Evolutionary conservation across 805 yeast species (phyloP), one percentile per base, ranked within the genome.

Genomic region (Kazachstania psychrophila): DNA sequence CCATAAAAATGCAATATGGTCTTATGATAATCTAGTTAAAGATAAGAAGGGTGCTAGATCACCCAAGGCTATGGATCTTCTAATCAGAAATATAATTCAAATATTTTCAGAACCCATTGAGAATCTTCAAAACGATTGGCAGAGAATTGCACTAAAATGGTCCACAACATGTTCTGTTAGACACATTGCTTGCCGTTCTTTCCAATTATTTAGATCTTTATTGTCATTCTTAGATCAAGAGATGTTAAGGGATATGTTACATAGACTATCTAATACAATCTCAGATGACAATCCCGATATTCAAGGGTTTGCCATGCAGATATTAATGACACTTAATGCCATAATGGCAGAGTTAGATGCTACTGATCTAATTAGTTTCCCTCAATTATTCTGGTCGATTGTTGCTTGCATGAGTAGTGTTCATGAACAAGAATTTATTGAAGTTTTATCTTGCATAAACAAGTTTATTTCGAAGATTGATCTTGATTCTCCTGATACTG

Each of bases 151-250:
- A 0, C 65, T 94, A 24, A 69, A 72, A 20, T 92, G 98, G 98
- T 96, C 98, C 0, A 92, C 98, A 0, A 79, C 95, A 1, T 92
- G 97, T 63, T 94, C 96, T 2, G 97, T 89, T 2, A 71, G 96
- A 51, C 99, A 94, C 55, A 74, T 92, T 47, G 98, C 99, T 0
- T 92, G 98, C 47, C 72, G 98, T 18, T 88, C 97, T 0, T 89
- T 94, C 60, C 98, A 92, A 55, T 70, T 88, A 0, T 92, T 88
- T 62, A 68, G 99, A 30, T 82, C 94, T 3, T 59, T 92, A 39
- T 62, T 87, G n/a, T 73, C 84, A 7, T 77, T 79, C 47, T 63
- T 89, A 42, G 96, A 92, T 52, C 88, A 80, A 51, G 68, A 72
- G 9, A 89, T 92, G 96, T 64, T 94, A 31, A 75, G 85, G 38